These are phyloP conservation scores for Ogataea corticis DNA, from an alignment of 805 yeast genomes.

Conservation along the genomic window DNA sequence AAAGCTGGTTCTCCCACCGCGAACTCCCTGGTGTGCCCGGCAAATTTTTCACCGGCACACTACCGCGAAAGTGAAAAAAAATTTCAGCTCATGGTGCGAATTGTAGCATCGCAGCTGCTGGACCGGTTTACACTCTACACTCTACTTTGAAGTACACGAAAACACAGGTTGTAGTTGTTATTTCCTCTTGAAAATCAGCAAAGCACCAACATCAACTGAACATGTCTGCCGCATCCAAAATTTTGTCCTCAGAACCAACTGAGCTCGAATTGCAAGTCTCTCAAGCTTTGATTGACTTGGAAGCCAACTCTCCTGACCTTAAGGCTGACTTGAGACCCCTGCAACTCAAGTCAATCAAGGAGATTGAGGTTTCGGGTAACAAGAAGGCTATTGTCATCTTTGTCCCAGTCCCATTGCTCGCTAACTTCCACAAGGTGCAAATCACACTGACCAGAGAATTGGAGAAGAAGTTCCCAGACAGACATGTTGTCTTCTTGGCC, in stretches of 20 bases:
- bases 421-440: constrained; percentile 96
- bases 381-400: constrained; percentile 98
- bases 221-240: constrained; percentile 97
- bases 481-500: constrained; percentile 98
- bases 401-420: constrained; percentile 94
- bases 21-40: background rate
- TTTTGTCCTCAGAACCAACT: constrained; percentile 92
- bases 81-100: background rate
- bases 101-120: background rate
- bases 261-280: constrained; percentile 99
- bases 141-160: constrained; percentile 1
- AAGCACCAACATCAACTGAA: constrained; percentile 25
- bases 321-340: constrained; percentile 98
- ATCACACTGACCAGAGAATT: constrained; percentile 97
- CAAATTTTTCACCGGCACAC: background rate
- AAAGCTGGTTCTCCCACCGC: background rate
- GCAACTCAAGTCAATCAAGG: constrained; percentile 98
- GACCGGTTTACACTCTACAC: constrained; percentile 2
- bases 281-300: constrained; percentile 96
- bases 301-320: constrained; percentile 88
- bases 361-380: constrained; percentile 97
- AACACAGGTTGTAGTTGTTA: background rate
- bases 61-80: constrained; percentile 4
- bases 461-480: constrained; percentile 99
- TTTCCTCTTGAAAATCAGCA: background rate